Conservation (phyloP, 2,329 filamentous ascomycete species). For the Akanthomyces uredinophilus region DNA sequence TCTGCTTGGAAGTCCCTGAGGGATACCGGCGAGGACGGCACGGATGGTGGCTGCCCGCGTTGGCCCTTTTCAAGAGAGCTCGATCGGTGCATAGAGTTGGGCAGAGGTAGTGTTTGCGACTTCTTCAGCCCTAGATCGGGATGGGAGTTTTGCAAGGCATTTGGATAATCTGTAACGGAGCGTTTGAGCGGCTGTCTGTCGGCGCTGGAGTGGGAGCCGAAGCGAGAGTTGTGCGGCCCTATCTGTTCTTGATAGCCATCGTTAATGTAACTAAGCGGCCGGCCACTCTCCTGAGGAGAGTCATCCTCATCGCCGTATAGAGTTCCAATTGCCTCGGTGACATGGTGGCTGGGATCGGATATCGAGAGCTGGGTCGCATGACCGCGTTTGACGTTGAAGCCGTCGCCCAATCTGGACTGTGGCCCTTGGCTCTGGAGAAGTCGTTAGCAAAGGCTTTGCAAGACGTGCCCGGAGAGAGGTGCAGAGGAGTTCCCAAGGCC, state of each 20-base stretch:
- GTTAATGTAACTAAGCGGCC: constrained; percentile 69
- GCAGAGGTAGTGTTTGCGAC: constrained; percentile 37
- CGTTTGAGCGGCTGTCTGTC: constrained; percentile 37
- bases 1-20: constrained; percentile 53
- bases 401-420: constrained; percentile 50
- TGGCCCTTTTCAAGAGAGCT: constrained; percentile 37
- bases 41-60: constrained; percentile 46
- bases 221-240: constrained; percentile 25
- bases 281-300: constrained; percentile 48
- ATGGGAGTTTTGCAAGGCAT: constrained; percentile 24
- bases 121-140: constrained; percentile 36
- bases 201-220: constrained; percentile 31
- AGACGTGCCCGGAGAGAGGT: neutral
- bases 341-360: constrained; percentile 87
- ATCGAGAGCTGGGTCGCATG: constrained; percentile 59
- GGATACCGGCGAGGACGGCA: constrained; percentile 31
- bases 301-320: constrained; percentile 78
- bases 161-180: constrained; percentile 42
- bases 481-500: neutral
- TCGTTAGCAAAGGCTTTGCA: constrained; percentile 2
- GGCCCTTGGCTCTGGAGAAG: constrained; percentile 48
- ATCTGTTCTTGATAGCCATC: constrained; percentile 50
- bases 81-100: constrained; percentile 36
- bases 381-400: constrained; percentile 54
- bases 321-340: constrained; percentile 88